These are phyloP conservation scores for Grosmannia serpens DNA, from an alignment of 2,329 filamentous ascomycete genomes.

Conservation along the genomic window DNA sequence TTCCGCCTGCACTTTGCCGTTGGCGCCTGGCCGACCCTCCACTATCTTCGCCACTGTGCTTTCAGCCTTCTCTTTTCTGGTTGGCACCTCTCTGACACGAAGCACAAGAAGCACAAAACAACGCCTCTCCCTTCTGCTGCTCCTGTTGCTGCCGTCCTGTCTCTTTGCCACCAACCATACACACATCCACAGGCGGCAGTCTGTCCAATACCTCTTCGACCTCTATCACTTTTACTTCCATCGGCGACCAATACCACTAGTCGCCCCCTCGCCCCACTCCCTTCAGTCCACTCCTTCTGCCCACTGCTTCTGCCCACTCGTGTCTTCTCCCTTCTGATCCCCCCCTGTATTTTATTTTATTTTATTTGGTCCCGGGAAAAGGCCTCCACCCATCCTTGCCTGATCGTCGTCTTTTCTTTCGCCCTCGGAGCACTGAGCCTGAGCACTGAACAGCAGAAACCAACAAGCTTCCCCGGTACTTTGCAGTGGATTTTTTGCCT, in stretches of 20 bases:
- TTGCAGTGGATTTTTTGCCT: neutral
- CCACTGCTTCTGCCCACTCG: neutral
- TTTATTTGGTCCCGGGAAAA: neutral
- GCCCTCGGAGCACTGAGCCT: neutral
- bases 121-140: neutral
- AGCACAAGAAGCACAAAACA: neutral
- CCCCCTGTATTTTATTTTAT: neutral
- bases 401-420: neutral
- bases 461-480: neutral
- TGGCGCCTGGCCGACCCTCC: neutral
- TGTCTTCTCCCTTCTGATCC: neutral
- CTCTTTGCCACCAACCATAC: neutral
- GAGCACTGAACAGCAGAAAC: neutral
- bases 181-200: neutral
- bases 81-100: neutral
- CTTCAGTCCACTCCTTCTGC: neutral
- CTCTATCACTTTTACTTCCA: neutral
- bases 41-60: neutral
- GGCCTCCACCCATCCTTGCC: neutral
- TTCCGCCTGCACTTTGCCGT: constrained; percentile 1
- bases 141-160: neutral
- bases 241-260: neutral
- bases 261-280: neutral
- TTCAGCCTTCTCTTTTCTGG: neutral
- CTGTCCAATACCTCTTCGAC: neutral